Conservation (phyloP, 225 moss, liverwort and hornwort species). For the Anthoceros angustus region DNA sequence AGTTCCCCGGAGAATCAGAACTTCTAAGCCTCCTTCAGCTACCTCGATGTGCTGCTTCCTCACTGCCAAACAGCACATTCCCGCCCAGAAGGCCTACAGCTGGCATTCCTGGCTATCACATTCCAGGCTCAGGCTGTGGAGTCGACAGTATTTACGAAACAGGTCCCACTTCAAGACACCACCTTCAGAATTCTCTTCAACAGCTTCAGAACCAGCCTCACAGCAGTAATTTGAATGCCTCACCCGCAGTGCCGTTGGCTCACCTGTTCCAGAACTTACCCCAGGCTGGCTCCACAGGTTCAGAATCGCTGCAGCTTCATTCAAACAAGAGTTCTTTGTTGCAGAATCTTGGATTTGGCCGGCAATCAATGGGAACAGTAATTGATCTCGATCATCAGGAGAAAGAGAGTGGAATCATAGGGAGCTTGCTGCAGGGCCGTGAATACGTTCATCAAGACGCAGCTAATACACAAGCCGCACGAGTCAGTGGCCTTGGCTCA, state of each 20-base stretch:
- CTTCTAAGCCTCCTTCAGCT: slow-evolving; percentile 51
- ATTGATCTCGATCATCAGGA: slow-evolving; percentile 1
- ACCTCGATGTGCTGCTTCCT: slow-evolving; percentile 23
- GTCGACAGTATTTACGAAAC: slow-evolving; percentile 1
- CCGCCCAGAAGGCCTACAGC: background rate
- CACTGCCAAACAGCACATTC: slow-evolving; percentile 11
- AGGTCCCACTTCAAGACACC: slow-evolving; percentile 1
- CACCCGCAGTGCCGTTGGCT: slow-evolving; percentile 2
- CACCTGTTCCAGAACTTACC: slow-evolving; percentile 4
- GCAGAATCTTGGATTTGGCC: slow-evolving; percentile 3
- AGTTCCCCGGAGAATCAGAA: slow-evolving; percentile 40
- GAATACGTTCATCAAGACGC: background rate
- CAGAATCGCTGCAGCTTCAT: slow-evolving; percentile 1
- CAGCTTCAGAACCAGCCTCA: background rate
- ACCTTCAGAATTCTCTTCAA: slow-evolving; percentile 1
- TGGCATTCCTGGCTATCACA: background rate
- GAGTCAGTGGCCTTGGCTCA: background rate
- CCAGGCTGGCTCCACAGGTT: slow-evolving; percentile 4
- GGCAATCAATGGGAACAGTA: background rate
- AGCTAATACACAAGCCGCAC: background rate
- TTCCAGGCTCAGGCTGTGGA: background rate
- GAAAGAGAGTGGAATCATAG: background rate
- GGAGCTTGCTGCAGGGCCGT: background rate
- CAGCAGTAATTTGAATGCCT: slow-evolving; percentile 1
- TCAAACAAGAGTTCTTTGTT: background rate